Conservation (phyloP, 1,284 basidiomycete genomes). For the Pseudozyma hubeiensis region DNA sequence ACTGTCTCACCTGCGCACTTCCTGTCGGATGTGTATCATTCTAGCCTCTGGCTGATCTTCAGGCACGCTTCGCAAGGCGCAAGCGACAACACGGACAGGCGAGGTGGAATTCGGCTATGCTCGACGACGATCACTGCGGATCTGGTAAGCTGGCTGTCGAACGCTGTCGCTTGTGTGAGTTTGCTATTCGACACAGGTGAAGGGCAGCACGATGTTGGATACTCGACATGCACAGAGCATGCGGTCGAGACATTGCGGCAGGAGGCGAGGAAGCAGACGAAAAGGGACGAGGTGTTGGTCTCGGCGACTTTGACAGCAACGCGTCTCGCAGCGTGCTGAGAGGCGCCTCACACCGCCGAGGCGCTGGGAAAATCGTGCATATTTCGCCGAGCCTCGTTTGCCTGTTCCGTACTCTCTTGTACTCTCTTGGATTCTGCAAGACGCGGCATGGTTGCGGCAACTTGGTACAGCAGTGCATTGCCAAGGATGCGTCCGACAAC, state of each 20-base stretch:
- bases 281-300: conserved; percentile 20
- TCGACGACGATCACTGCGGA: conserved; percentile 28
- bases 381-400: conserved; percentile 29
- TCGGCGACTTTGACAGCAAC: conserved; percentile 26
- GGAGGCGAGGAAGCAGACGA: conserved; percentile 3
- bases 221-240: conserved; percentile 6
- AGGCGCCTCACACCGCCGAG: conserved; percentile 28
- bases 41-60: conserved; percentile 3
- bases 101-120: conserved; percentile 29
- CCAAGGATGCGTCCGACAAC: background rate
- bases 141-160: background rate
- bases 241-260: conserved; percentile 12
- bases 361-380: conserved; percentile 20
- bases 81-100: background rate
- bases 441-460: background rate
- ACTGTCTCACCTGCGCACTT: background rate
- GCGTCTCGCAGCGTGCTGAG: conserved; percentile 4
- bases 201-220: background rate
- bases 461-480: background rate
- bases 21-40: background rate
- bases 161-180: background rate
- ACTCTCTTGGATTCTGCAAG: background rate
- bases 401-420: background rate
- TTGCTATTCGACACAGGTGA: too few species aligned
- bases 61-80: conserved; percentile 5